Evolutionary conservation across 768 basidiomycete genomes (phyloP), one percentile per base, ranked within the genome.

Genomic region (Amanita subjunquillea): DNA sequence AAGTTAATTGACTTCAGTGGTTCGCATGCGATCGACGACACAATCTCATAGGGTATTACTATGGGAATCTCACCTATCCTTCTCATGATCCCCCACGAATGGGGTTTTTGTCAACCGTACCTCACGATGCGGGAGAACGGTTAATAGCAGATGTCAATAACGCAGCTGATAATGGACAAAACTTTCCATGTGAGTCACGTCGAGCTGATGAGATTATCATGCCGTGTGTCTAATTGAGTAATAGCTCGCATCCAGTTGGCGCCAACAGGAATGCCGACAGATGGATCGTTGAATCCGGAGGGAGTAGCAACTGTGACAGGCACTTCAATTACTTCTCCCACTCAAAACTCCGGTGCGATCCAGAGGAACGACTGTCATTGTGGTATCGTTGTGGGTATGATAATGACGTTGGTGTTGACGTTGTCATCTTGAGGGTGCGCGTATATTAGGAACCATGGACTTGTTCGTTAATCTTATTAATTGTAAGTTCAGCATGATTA

Each of bases 101-200:
- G 40, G 87, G 87, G 8, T 71, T 90, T 32, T 67, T 83, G 42
- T 87, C 87, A 13, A 88, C 85, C 0, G 80, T 88, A 1, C 81
- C 85, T 1, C 9, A 57, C 3, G 73, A 85, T 56, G 82, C 81
- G 1, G 69, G 60, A 2, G 68, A 69, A 23, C 56, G 55, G 54
- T 54, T 73, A 17, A 36, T 17, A 22, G 43, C 36, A 27, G 43
- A 51, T 4, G 50, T 15, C 6, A 23, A 25, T 17, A 36, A 20
- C 30, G 47, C 36, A 3, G 25, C 9, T 10, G 2, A 50, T 23
- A 50, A 40, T 17, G 48, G 48, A 12, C 20, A 39, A 27, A 40
- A 29, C 15, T 40, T 50, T 4, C 48, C 48, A 9, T 39, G 48
- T 50, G 38, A 41, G 38, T 30, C 5, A 34, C 13, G 34, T 34